Evolutionary conservation across 768 basidiomycete genomes (phyloP), one percentile per base, ranked within the genome.

Genomic region (Amanita rubescens): DNA sequence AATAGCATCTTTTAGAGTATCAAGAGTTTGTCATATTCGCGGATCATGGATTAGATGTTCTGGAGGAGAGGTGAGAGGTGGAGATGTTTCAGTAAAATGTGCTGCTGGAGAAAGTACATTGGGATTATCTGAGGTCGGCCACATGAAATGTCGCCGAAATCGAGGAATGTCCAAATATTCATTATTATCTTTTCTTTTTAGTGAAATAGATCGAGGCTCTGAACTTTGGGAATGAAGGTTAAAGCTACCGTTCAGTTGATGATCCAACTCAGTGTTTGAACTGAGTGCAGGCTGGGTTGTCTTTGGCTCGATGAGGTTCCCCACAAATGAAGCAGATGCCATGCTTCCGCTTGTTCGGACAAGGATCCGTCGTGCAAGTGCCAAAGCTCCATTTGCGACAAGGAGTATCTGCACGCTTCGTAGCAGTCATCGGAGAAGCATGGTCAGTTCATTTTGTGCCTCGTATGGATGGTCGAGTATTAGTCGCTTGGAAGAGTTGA

Each of bases 1-100:
- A 24, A 67, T 62, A 27, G 59, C 24, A 32, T 49, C 39, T 12
- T 46, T 5, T 17, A 60, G 22, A 3, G 61, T 57, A 11, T 41
- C 11, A 6, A 62, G 24, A n/a, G 58, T 39, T 3, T 20, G 41
- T 35, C 56, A 32, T 32, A 60, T 60, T 14, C 27, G 24, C 3
- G 51, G 50, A 50, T 66, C 58, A 35, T 53, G 37, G 8, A 66
- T 25, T 15, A 61, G 48, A 45, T 54, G 49, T 19, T 32, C 12
- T 27, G 56, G 63, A 50, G 58, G 58, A 53, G 53, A 55, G 10
- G 61, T 60, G 10, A 64, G 46, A 30, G 60, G 63, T 25, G 17
- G 24, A 49, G 63, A 57, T 19, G 41, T 51, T 24, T 59, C 27
- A 25, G 58, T 59, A 17, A 34, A 58, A 20, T 20, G 27, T 19